Evolutionary conservation across 345 rosid genomes (phyloP).

Genomic region (Excoecaria cochinchinensis): DNA sequence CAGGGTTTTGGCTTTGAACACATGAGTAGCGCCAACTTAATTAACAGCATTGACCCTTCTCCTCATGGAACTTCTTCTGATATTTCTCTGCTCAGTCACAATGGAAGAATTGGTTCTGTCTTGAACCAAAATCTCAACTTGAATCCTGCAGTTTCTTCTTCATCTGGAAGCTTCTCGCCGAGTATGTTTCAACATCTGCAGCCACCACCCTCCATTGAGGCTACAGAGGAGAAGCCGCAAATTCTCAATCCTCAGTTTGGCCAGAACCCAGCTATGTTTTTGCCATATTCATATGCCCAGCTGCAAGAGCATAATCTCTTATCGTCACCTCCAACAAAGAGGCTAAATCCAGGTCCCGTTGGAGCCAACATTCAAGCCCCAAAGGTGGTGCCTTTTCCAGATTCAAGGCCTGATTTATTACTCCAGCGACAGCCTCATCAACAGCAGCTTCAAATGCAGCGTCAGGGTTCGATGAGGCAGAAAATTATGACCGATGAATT

Average conservation of each 20-base stretch:
- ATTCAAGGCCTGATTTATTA: conserved; percentile 47
- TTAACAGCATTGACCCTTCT: conserved; percentile 32
- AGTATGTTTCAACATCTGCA: conserved; percentile 30
- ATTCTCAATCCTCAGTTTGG: conserved; percentile 46
- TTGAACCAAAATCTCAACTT: conserved; percentile 23
- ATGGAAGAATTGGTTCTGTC: conserved; percentile 27
- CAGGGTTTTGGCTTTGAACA: conserved; percentile 56
- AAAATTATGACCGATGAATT: conserved; percentile 41
- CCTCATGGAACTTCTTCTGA: conserved; percentile 26
- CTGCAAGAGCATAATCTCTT: conserved; percentile 54
- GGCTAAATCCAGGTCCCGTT: conserved; percentile 28
- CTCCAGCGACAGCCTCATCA: conserved; percentile 39
- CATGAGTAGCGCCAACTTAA: conserved; percentile 18
- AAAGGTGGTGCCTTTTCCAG: conserved; percentile 35
- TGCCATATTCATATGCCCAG: conserved; percentile 36
- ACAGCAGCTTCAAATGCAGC: conserved; percentile 45
- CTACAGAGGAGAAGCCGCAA: conserved; percentile 48
- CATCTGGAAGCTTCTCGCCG: conserved; percentile 23
- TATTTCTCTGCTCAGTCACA: conserved; percentile 31
- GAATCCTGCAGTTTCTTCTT: conserved; percentile 11
- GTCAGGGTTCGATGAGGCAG: conserved; percentile 40
- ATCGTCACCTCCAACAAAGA: conserved; percentile 47
- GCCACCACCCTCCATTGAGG: conserved; percentile 24
- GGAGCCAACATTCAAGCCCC: conserved; percentile 33
- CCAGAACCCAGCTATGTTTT: conserved; percentile 49